Conservation (phyloP, 495 filamentous ascomycete genomes). For the Niebla homalea region DNA sequence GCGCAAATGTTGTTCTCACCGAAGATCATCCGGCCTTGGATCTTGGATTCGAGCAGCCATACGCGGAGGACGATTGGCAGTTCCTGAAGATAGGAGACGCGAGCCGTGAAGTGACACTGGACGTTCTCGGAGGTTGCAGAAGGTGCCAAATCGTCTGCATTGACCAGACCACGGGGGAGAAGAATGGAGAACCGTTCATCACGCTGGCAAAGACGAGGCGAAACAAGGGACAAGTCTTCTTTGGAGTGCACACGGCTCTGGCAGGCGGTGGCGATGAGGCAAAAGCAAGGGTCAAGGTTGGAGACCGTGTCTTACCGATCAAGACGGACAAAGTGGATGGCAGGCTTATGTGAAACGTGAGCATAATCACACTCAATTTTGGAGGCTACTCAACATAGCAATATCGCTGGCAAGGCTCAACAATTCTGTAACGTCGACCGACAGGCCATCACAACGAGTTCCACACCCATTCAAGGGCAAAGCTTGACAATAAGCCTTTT, state of each 20-base stretch:
- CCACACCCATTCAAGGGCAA: too few species aligned
- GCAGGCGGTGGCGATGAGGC: slow-evolving; percentile 3
- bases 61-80: slow-evolving; percentile 39
- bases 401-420: too few species aligned
- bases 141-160: slow-evolving; percentile 94
- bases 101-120: slow-evolving; percentile 29
- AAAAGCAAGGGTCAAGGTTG: slow-evolving; percentile 6
- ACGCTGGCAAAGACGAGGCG: slow-evolving; percentile 77
- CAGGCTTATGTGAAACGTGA: not conserved
- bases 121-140: slow-evolving; percentile 69
- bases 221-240: slow-evolving; percentile 68
- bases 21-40: slow-evolving; percentile 23
- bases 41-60: slow-evolving; percentile 37
- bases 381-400: not conserved
- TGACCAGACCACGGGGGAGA: slow-evolving; percentile 67
- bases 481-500: too few species aligned
- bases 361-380: not conserved
- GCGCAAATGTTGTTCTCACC: slow-evolving; percentile 61
- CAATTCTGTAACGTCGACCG: too few species aligned
- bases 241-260: slow-evolving; percentile 61
- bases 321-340: not conserved
- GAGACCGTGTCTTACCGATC: slow-evolving; percentile 10
- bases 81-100: slow-evolving; percentile 25
- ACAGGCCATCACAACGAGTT: too few species aligned
- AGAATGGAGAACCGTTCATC: slow-evolving; percentile 72